Base-by-base conservation (phyloP, 371 early-diverging fungal genomes). In the Saksenaea vasiformis region DNA sequence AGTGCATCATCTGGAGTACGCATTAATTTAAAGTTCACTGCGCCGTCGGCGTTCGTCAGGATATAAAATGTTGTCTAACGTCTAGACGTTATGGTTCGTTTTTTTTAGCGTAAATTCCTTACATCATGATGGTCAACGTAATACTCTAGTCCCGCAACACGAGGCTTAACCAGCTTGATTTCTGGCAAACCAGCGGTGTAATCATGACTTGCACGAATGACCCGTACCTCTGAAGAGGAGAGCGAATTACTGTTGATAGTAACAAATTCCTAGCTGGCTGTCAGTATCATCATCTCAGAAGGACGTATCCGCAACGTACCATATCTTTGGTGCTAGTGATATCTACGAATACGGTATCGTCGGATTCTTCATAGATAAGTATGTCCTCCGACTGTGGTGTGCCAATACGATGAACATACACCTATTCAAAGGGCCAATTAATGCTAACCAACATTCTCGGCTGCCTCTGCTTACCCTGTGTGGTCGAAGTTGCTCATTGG, bases 121-220 rank as follows among this genome's bases (percentile, higher is more conserved):
- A 90, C 91, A 61, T 86, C 74, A 59, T 91, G 90, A 65, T 93
- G 93, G 66, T 94, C 95, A 1, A 91, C 89, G 75, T 87, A 93
- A 62, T 90, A 91, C 55, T 93, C 91, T 1, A 91, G 71, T 10
- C 85, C 88, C 3, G 76, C 66, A 28, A 71, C 70, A 5, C 93
- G 79, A 17, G 82, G 76, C n/a, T 87, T 78, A 8, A 93, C 77
- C 5, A 91, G 69, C 8, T 59, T 68, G 27, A 85, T 54, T 7
- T 62, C 47, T 28, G 87, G 85, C 15, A 54, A 3, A 0, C 11
- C 54, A 5, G 65, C 60, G 1, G 68, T 69, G 57, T 75, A 76
- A 39, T 84, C 83, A 69, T 80, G 78, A 17, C 73, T 59, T 0
- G 90, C 77, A 17, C 76, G 68, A 43, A 93, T 64, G 0, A 91